Conservation (phyloP, 768 basidiomycete genomes). For the Rubroboletus satanas region DNA sequence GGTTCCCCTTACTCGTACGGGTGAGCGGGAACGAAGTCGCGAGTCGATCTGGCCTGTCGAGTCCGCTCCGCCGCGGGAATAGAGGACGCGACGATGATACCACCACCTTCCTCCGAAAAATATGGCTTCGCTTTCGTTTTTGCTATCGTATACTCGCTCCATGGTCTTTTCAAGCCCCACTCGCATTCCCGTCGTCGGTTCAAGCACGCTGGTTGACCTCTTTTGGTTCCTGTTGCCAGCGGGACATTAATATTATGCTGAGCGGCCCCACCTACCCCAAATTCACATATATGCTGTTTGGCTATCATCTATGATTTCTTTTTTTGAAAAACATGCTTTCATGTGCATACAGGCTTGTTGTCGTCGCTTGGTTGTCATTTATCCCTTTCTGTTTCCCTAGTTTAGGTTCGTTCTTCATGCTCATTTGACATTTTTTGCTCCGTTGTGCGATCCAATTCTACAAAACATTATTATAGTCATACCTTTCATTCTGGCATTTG, state of each 20-base stretch:
- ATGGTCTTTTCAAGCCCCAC: slow-evolving; percentile 23
- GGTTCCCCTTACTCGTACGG: slow-evolving; percentile 21
- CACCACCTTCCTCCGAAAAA: slow-evolving; percentile 15
- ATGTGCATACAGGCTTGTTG: slow-evolving; percentile 25
- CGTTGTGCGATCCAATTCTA: slow-evolving; percentile 14
- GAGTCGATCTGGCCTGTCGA: slow-evolving; percentile 30
- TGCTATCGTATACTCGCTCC: slow-evolving; percentile 22
- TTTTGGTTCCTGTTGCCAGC: slow-evolving; percentile 11
- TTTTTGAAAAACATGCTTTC: slow-evolving; percentile 23
- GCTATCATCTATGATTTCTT: slow-evolving; percentile 27
- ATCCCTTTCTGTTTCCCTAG: slow-evolving; percentile 18
- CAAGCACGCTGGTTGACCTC: slow-evolving; percentile 11
- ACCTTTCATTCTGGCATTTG: slow-evolving; percentile 18
- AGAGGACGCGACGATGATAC: slow-evolving; percentile 18
- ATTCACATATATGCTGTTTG: slow-evolving; percentile 19
- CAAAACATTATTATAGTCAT: slow-evolving; percentile 17
- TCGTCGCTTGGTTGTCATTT: slow-evolving; percentile 27
- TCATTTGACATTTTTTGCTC: slow-evolving; percentile 10
- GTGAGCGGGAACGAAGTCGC: slow-evolving; percentile 29
- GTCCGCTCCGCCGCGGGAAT: slow-evolving; percentile 26
- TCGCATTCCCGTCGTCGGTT: slow-evolving; percentile 15
- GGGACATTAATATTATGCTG: slow-evolving; percentile 29
- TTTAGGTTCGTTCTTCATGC: slow-evolving; percentile 10
- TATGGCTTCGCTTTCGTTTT: slow-evolving; percentile 28
- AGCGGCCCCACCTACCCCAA: slow-evolving; percentile 15